These are phyloP conservation scores for Collybia sp. DNA, from an alignment of 768 basidiomycete species.

Conservation along the genomic window DNA sequence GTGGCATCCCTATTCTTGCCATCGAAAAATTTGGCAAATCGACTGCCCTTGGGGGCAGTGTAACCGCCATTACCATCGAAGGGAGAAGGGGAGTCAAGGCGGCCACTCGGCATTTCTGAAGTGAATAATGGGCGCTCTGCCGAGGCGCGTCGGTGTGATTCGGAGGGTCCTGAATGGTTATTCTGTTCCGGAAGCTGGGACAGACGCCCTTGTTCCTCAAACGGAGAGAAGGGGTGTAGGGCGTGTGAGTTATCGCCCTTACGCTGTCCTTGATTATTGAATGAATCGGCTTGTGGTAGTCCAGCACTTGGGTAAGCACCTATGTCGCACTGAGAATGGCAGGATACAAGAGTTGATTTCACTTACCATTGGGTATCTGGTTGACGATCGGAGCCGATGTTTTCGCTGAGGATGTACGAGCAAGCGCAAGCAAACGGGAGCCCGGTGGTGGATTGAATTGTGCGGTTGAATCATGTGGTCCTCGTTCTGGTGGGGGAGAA, in stretches of 20 bases:
- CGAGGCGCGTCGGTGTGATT: constrained; percentile 9
- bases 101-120: constrained; percentile 7
- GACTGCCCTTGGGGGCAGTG: constrained; percentile 65
- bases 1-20: constrained; percentile 51
- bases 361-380: constrained; percentile 7
- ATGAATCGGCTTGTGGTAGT: constrained; percentile 12
- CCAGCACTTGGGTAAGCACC: constrained; percentile 1
- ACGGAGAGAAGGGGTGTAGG: constrained; percentile 46
- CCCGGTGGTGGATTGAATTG: constrained; percentile 45
- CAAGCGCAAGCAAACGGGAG: constrained; percentile 46
- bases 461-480: constrained; percentile 11
- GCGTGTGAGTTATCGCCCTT: constrained; percentile 24
- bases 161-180: constrained; percentile 4
- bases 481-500: background rate
- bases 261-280: constrained; percentile 11
- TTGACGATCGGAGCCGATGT: constrained; percentile 20
- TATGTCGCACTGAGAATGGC: background rate
- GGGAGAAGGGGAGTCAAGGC: constrained; percentile 8
- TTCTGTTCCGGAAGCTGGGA: constrained; percentile 13
- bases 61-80: constrained; percentile 33
- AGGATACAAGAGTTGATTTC: too few species aligned
- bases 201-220: constrained; percentile 43
- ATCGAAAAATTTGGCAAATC: constrained; percentile 87
- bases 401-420: constrained; percentile 22
- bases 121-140: constrained; percentile 16